Evolutionary conservation across 768 basidiomycete genomes (phyloP).

Genomic region (Strobilomyces echinocephalus): DNA sequence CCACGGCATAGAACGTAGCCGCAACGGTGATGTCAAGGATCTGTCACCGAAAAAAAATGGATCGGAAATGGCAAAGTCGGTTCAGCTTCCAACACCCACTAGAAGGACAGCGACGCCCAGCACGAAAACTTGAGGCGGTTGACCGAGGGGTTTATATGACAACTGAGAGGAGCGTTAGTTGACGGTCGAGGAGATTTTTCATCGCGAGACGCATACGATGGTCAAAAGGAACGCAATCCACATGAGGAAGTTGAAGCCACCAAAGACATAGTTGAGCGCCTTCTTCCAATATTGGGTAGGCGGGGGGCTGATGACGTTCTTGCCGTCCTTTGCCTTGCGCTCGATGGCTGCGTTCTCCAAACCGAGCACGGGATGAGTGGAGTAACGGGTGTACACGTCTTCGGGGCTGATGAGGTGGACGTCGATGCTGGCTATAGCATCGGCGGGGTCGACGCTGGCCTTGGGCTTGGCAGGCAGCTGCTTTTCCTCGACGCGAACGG

Average conservation of each 20-base stretch:
- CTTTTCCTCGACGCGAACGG: constrained; percentile 37
- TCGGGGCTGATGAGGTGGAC: constrained; percentile 42
- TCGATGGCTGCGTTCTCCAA: constrained; percentile 40
- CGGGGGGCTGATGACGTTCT: constrained; percentile 46
- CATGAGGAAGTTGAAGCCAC: constrained; percentile 54
- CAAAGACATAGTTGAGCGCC: constrained; percentile 47
- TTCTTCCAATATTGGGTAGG: constrained; percentile 45
- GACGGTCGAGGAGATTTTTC: not conserved
- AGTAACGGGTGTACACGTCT: constrained; percentile 41
- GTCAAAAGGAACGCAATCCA: constrained; percentile 48
- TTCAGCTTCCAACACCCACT: constrained; percentile 26
- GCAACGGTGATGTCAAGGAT: constrained; percentile 38
- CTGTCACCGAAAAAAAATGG: constrained; percentile 15
- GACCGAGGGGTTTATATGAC: constrained; percentile 47
- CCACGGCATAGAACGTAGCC: constrained; percentile 43
- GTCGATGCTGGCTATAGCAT: constrained; percentile 42
- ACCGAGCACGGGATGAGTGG: constrained; percentile 39
- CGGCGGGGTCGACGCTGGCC: constrained; percentile 28
- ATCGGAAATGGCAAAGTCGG: constrained; percentile 5
- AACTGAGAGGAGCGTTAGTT: constrained; percentile 31
- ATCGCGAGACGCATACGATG: constrained; percentile 24
- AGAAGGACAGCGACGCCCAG: constrained; percentile 46
- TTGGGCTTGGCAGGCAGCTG: constrained; percentile 15
- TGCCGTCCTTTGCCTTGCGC: constrained; percentile 34
- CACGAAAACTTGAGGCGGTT: constrained; percentile 38